Conservation (phyloP, 352 stramenopile genomes). For the Globisporangium solare region DNA sequence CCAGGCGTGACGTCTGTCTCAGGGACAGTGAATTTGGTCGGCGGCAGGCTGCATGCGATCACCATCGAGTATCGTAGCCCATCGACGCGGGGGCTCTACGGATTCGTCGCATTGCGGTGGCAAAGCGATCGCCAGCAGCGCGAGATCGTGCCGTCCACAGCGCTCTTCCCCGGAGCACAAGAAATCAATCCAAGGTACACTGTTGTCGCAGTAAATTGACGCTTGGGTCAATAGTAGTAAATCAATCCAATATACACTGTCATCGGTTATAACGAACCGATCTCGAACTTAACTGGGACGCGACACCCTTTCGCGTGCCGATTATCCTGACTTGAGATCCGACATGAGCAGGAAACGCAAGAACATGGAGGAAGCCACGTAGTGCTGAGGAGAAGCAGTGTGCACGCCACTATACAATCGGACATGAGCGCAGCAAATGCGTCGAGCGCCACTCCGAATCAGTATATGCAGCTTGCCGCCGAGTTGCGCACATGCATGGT, state of each 20-base stretch:
- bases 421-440: neutral
- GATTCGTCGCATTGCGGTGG: conserved; percentile 23
- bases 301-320: neutral
- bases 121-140: conserved; percentile 20
- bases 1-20: conserved; percentile 8
- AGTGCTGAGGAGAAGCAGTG: too few species aligned
- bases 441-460: conserved; percentile 10
- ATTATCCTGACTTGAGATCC: neutral
- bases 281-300: neutral
- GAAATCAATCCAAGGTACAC: conserved; percentile 28
- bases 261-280: neutral
- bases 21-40: conserved; percentile 18
- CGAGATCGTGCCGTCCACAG: conserved; percentile 19
- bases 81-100: conserved; percentile 7
- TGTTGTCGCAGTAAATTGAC: conserved; percentile 9
- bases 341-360: neutral
- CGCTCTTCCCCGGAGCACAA: conserved; percentile 19
- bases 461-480: conserved; percentile 42
- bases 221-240: neutral
- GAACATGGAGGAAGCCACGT: neutral
- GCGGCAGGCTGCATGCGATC: conserved; percentile 31
- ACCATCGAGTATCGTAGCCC: conserved; percentile 36
- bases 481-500: conserved; percentile 43
- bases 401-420: too few species aligned
- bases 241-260: neutral